These are phyloP conservation scores for Pelagophyceae sp. DNA, from an alignment of 352 stramenopile genomes.

Conservation along the genomic window DNA sequence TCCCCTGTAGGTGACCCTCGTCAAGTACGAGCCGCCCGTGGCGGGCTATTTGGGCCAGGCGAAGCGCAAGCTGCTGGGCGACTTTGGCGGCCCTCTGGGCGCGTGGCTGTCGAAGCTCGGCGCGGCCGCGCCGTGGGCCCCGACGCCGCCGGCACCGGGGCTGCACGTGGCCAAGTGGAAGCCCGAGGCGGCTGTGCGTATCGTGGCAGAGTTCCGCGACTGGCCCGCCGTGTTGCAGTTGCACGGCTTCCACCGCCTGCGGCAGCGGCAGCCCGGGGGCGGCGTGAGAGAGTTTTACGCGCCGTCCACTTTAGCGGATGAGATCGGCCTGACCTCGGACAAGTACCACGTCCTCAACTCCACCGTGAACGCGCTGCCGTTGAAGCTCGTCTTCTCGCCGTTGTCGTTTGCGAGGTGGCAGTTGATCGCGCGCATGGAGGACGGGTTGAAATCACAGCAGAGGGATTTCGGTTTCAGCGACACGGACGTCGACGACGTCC, in stretches of 20 bases:
- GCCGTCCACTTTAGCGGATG: conserved; percentile 57
- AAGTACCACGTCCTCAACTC: conserved; percentile 67
- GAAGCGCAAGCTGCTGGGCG: conserved; percentile 10
- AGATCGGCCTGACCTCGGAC: conserved; percentile 65
- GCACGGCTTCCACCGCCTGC: conserved; percentile 32
- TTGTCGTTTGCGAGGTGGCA: conserved; percentile 49
- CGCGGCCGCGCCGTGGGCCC: conserved; percentile 6
- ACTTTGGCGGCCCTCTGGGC: background rate
- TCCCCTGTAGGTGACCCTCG: too few species aligned
- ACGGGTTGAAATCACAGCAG: conserved; percentile 75
- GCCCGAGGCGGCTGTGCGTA: conserved; percentile 54
- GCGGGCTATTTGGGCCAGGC: background rate
- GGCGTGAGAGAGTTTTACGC: conserved; percentile 41
- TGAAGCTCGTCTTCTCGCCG: conserved; percentile 56
- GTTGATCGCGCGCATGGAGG: conserved; percentile 61
- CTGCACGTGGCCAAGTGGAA: conserved; percentile 39
- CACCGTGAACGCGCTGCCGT: conserved; percentile 50
- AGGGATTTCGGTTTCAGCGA: conserved; percentile 71
- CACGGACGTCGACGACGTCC: conserved; percentile 68
- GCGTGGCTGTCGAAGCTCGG: background rate
- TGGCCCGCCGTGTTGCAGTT: conserved; percentile 45
- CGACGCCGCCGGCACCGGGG: background rate
- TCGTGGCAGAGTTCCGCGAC: conserved; percentile 54
- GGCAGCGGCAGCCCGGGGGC: conserved; percentile 18
- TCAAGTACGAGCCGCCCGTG: conserved; percentile 6